Percentiles rank a stretch among this genome's conserved stretches.
phyloP scores from a whole-genome alignment of 306 rosid species.

The Sophora flavescens region DNA sequence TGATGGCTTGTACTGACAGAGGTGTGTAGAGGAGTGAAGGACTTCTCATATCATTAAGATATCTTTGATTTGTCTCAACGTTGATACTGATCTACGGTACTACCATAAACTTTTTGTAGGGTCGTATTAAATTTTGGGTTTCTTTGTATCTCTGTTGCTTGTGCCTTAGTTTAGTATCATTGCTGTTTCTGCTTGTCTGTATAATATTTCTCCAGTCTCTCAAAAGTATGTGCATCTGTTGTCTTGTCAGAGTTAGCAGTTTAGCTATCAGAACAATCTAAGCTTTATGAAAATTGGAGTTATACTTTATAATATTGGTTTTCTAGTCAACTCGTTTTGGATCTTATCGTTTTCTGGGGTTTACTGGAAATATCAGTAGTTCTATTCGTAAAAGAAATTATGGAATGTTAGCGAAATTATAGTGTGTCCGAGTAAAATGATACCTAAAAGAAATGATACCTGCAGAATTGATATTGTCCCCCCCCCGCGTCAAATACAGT shows the following conservation, averaged over 20 bases:
- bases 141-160: background rate
- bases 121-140: background rate
- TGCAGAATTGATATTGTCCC: no score
- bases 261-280: background rate
- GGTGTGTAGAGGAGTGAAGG: slow-evolving; percentile 16
- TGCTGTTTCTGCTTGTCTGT: slow-evolving; percentile 13
- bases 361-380: background rate
- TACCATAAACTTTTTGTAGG: slow-evolving; percentile 1
- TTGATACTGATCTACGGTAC: slow-evolving; percentile 4
- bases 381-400: background rate
- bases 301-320: background rate
- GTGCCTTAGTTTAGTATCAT: background rate
- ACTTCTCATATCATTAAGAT: background rate
- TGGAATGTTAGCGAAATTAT: no score
- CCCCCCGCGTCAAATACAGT: no score
- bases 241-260: background rate
- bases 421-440: no score
- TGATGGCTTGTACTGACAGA: slow-evolving; percentile 49
- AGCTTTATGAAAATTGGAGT: background rate
- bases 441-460: no score
- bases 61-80: slow-evolving; percentile 29
- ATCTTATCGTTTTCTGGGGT: background rate
- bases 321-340: background rate
- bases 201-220: slow-evolving; percentile 17
- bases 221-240: background rate